These are phyloP conservation scores for Escallonia rubra DNA, from an alignment of 129 eudicot genomes.

Conservation along the genomic window DNA sequence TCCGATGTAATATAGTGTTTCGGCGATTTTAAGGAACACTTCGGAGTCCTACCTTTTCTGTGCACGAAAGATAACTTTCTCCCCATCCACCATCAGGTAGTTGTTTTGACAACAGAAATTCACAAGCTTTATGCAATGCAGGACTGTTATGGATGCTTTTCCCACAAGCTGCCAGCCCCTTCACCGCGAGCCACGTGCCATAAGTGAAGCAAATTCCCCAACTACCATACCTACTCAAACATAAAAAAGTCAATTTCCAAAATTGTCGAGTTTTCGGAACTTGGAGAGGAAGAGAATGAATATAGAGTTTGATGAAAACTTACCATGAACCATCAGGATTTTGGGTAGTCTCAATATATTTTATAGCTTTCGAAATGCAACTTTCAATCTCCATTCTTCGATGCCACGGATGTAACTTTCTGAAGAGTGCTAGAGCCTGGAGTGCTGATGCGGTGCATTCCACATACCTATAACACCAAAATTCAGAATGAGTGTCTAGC, in stretches of 20 bases:
- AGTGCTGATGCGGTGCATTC: slow-evolving; percentile 62
- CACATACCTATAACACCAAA: slow-evolving; percentile 41
- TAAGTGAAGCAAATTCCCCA: slow-evolving; percentile 82
- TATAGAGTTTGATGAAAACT: not conserved
- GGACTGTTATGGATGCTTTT: slow-evolving; percentile 31
- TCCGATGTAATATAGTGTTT: too few relatives aligned
- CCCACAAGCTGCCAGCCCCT: slow-evolving; percentile 51
- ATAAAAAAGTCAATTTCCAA: not conserved
- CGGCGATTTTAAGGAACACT: too few relatives aligned
- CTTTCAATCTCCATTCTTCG: slow-evolving; percentile 48
- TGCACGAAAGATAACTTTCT: slow-evolving; percentile 62
- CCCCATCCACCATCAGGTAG: slow-evolving; percentile 83
- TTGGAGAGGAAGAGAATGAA: too few relatives aligned
- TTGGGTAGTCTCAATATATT: slow-evolving; percentile 46
- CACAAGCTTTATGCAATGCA: slow-evolving; percentile 44
- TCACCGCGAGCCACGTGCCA: slow-evolving; percentile 69
- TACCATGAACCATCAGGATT: slow-evolving; percentile 68
- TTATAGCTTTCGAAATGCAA: slow-evolving; percentile 33
- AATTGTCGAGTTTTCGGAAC: too few relatives aligned
- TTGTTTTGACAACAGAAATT: slow-evolving; percentile 57
- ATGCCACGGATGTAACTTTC: slow-evolving; percentile 41
- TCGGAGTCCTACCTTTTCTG: slow-evolving; percentile 38
- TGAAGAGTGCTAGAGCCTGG: slow-evolving; percentile 46
- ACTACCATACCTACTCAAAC: slow-evolving; percentile 46
- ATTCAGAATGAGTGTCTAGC: not conserved